Conservation (phyloP, 257 asterid genomes). For the Solanum corneliomulleri region DNA sequence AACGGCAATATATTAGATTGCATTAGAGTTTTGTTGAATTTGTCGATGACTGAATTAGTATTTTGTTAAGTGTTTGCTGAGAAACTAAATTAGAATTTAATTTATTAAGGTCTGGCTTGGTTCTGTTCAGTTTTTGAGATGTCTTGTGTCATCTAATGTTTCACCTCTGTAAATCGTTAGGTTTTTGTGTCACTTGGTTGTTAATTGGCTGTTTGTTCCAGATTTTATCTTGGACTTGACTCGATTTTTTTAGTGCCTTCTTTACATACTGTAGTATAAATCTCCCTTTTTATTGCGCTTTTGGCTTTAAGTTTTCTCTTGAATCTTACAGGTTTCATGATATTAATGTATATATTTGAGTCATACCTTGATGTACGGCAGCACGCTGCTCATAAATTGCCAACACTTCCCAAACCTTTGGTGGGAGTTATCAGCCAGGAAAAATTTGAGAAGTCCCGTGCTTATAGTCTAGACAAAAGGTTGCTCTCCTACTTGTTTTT, state of each 20-base stretch:
- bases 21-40: neutral
- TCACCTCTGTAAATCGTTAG: neutral
- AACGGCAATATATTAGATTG: neutral
- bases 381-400: constrained; percentile 73
- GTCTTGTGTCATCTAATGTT: neutral
- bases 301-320: neutral
- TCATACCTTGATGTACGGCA: constrained; percentile 83
- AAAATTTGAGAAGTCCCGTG: constrained; percentile 87
- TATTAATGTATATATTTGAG: constrained; percentile 71
- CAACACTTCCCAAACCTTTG: constrained; percentile 81
- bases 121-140: neutral
- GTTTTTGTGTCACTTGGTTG: neutral
- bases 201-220: neutral
- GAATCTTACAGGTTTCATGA: constrained; percentile 74
- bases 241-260: neutral
- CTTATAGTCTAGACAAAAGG: constrained; percentile 97
- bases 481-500: constrained; percentile 10
- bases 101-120: neutral
- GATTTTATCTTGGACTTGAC: neutral
- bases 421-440: constrained; percentile 84
- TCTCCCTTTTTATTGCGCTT: neutral
- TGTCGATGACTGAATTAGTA: neutral
- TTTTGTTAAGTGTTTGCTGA: neutral
- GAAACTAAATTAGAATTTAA: neutral
- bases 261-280: neutral